phyloP scores from a whole-genome alignment of 257 asterid species.

The Linaria vulgaris region DNA sequence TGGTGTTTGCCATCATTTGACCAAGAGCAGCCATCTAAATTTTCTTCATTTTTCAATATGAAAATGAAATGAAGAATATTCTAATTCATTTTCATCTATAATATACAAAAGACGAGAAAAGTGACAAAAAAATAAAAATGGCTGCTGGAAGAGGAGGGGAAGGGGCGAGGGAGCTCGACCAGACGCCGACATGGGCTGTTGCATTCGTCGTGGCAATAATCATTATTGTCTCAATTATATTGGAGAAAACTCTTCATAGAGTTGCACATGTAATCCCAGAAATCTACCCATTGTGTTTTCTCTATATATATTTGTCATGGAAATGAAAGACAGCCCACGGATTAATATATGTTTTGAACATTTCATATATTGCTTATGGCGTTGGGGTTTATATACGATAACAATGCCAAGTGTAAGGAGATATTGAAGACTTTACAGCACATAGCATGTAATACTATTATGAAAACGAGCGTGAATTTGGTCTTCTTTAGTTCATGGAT shows the following conservation, averaged over 20 bases:
- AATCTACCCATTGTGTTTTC: neutral
- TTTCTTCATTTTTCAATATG: neutral
- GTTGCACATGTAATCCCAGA: slow-evolving; percentile 35
- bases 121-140: too few species aligned
- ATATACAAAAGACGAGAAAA: neutral
- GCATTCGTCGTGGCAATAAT: slow-evolving; percentile 54
- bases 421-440: too few species aligned
- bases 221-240: slow-evolving; percentile 42
- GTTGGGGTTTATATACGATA: neutral
- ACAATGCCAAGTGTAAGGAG: too few species aligned
- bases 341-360: neutral
- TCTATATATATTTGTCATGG: neutral
- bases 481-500: too few species aligned
- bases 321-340: too few species aligned
- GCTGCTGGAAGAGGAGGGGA: slow-evolving; percentile 3
- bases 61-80: slow-evolving; percentile 4
- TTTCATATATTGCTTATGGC: neutral
- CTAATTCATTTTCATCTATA: neutral
- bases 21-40: neutral
- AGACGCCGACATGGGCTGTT: slow-evolving; percentile 75
- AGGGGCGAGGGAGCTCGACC: slow-evolving; percentile 34
- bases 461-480: too few species aligned
- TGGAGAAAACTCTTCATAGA: slow-evolving; percentile 53
- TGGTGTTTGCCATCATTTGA: neutral
- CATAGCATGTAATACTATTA: too few species aligned